Conservation (phyloP, 768 basidiomycete species). For the Tephrocybe sp. region DNA sequence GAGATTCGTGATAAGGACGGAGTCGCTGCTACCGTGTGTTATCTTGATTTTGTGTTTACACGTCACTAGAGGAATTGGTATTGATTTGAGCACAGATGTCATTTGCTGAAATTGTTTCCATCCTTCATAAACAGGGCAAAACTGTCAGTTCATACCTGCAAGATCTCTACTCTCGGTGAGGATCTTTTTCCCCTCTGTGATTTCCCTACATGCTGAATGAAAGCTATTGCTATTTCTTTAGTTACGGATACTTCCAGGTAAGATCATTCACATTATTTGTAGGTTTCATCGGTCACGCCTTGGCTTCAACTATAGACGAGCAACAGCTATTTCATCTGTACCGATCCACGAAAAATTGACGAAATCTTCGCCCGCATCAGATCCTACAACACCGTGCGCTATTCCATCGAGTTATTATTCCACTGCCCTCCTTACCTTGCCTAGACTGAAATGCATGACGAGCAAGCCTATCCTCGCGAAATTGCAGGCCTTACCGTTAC, state of each 20-base stretch:
- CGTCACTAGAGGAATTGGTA: too few species aligned
- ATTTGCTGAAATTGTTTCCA: conserved; percentile 66
- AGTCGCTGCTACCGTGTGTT: conserved; percentile 68
- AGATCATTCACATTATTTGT: not conserved
- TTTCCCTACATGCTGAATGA: not conserved
- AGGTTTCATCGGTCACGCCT: too few species aligned
- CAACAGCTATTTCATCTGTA: conserved; percentile 81
- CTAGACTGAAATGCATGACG: conserved; percentile 13
- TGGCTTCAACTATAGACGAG: conserved; percentile 59
- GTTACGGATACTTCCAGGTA: conserved; percentile 81
- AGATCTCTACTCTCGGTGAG: conserved; percentile 59
- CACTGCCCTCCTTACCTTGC: not conserved
- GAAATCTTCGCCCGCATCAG: conserved; percentile 68
- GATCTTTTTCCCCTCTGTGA: not conserved
- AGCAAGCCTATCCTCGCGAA: conserved; percentile 51
- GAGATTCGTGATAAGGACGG: conserved; percentile 87
- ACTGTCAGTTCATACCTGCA: conserved; percentile 57
- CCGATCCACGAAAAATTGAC: conserved; percentile 64
- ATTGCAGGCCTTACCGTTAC: conserved; percentile 62
- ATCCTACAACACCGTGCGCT: conserved; percentile 41
- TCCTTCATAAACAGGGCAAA: conserved; percentile 47
- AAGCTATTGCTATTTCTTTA: conserved; percentile 26
- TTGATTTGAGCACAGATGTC: too few species aligned
- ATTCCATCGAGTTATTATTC: conserved; percentile 7
- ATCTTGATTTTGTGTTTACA: too few species aligned